Percentiles rank a stretch among this genome's conserved stretches.
Conservation (phyloP, 345 rosid species). For the Garcia nutans region DNA sequence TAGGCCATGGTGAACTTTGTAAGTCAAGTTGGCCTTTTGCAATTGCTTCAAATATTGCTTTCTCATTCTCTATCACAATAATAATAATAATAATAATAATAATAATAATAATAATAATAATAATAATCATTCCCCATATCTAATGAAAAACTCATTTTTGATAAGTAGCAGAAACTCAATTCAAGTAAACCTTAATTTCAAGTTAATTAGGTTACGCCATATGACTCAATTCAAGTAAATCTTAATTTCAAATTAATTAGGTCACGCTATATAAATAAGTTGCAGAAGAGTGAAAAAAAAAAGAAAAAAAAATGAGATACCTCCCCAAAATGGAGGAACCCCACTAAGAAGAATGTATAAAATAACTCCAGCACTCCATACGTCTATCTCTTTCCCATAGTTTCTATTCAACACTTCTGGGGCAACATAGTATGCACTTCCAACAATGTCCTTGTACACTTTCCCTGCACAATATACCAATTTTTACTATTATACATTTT, state of each 20-base stretch:
- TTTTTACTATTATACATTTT: too few relatives aligned
- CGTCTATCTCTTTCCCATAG: slow-evolving; percentile 36
- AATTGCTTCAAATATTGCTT: slow-evolving; percentile 28
- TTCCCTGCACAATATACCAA: slow-evolving; percentile 12
- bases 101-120: too few relatives aligned
- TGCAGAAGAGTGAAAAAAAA: too few relatives aligned
- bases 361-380: slow-evolving; percentile 39
- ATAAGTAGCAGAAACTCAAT: too few relatives aligned
- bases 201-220: too few relatives aligned
- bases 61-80: slow-evolving; percentile 27
- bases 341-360: slow-evolving; percentile 35
- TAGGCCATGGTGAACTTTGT: slow-evolving; percentile 28
- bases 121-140: too few relatives aligned
- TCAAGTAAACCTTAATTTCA: too few relatives aligned
- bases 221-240: too few relatives aligned
- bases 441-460: slow-evolving; percentile 26
- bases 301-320: not conserved
- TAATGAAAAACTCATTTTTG: too few relatives aligned
- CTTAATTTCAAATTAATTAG: too few relatives aligned
- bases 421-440: slow-evolving; percentile 35
- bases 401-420: slow-evolving; percentile 30
- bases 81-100: too few relatives aligned
- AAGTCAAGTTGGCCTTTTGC: slow-evolving; percentile 23
- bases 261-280: too few relatives aligned
- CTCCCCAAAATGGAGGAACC: slow-evolving; percentile 34